Percentiles rank a stretch among this genome's conserved stretches.
These are phyloP conservation scores for Ustilago shanxiensis DNA, from an alignment of 1,284 basidiomycete species.

Conservation along the genomic window DNA sequence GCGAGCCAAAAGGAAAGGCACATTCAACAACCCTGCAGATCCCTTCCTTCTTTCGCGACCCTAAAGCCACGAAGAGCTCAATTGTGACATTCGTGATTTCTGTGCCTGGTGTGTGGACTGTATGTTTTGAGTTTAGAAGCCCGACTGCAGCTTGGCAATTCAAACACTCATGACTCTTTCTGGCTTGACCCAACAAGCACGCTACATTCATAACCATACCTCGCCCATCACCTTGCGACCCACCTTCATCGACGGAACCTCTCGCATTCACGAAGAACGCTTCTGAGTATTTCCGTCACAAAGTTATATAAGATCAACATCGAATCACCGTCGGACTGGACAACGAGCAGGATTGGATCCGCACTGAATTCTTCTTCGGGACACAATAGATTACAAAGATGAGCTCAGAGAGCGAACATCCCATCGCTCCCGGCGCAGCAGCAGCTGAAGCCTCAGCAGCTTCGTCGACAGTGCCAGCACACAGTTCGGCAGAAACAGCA, in stretches of 20 bases:
- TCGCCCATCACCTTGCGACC: not conserved
- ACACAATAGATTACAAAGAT: not conserved
- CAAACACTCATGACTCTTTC: not conserved
- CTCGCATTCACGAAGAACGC: not conserved
- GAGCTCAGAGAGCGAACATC: not conserved
- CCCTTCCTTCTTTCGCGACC: not conserved
- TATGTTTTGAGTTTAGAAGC: not conserved
- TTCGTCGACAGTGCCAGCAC: not conserved
- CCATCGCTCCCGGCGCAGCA: not conserved
- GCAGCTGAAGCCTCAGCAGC: not conserved
- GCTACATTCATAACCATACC: not conserved
- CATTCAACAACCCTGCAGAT: not conserved
- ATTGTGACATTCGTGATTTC: slow-evolving; percentile 1
- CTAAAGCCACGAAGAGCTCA: not conserved
- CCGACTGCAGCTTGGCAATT: slow-evolving; percentile 6
- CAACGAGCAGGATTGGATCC: not conserved
- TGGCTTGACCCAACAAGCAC: slow-evolving; percentile 10
- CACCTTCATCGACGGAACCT: not conserved
- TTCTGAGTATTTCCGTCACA: not conserved
- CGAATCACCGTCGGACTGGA: not conserved
- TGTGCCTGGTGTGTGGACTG: too few relatives aligned
- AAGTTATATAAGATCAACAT: too few relatives aligned
- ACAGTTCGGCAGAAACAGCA: not conserved
- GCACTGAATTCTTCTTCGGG: not conserved
- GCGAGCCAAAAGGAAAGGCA: not conserved